Percentiles rank a stretch among this genome's conserved stretches.
Evolutionary conservation across 768 basidiomycete species (phyloP).

Genomic region (Russula compacta): DNA sequence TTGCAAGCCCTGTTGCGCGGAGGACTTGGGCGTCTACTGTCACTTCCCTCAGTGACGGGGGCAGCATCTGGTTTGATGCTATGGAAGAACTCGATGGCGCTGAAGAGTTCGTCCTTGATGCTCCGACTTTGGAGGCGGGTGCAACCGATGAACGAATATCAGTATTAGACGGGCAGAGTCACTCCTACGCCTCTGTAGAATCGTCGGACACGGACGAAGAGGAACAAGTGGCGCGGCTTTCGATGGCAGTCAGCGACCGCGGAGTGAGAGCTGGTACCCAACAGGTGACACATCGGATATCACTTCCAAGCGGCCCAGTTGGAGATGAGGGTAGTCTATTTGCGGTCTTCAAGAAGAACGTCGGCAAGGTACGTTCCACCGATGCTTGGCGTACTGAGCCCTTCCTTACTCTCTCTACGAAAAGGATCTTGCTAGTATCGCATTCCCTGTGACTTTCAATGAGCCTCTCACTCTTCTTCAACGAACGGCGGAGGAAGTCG

Average conservation of each 20-base stretch:
- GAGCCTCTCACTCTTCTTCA: conserved; percentile 81
- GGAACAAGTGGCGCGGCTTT: conserved; percentile 16
- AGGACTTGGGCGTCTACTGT: conserved; percentile 21
- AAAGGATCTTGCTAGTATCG: conserved; percentile 73
- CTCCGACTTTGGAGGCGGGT: conserved; percentile 23
- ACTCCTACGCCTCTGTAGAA: conserved; percentile 41
- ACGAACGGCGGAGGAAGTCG: conserved; percentile 73
- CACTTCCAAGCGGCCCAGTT: conserved; percentile 48
- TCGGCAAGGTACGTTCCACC: conserved; percentile 57
- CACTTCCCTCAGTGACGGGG: conserved; percentile 24
- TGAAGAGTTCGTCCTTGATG: conserved; percentile 56
- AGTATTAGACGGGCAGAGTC: conserved; percentile 33
- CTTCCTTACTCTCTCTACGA: not conserved
- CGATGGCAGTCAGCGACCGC: conserved; percentile 8
- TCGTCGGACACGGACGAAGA: conserved; percentile 46
- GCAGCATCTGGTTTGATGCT: conserved; percentile 73
- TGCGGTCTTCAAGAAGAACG: conserved; percentile 76
- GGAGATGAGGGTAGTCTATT: conserved; percentile 80
- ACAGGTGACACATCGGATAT: conserved; percentile 39
- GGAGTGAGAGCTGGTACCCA: not conserved
- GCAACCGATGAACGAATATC: conserved; percentile 25
- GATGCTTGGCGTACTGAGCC: not conserved
- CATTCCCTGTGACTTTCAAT: conserved; percentile 85
- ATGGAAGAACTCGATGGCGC: conserved; percentile 49
- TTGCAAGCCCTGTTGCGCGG: conserved; percentile 10